Percentiles rank a stretch among this genome's conserved stretches.
Conservation (phyloP, 2,329 filamentous ascomycete genomes). For the Drechslerella stenobrocha region DNA sequence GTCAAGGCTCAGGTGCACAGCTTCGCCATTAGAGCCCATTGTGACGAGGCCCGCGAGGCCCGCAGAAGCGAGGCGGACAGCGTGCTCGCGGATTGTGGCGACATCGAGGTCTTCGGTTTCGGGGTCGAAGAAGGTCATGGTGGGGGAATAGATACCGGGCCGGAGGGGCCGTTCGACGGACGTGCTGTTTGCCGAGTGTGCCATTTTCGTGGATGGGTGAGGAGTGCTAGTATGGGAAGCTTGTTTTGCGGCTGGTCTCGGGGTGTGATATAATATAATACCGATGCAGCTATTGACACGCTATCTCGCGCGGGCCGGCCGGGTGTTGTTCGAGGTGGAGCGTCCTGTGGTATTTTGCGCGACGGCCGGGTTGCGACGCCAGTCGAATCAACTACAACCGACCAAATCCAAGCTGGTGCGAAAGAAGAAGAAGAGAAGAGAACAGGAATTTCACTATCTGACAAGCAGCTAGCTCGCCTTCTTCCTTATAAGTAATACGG, state of each 20-base stretch:
- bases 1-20: conserved; percentile 72
- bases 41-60: conserved; percentile 75
- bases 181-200: conserved; percentile 30
- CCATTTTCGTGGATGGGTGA: conserved; percentile 28
- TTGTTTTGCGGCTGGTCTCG: no score
- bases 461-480: no score
- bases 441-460: background rate
- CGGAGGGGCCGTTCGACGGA: conserved; percentile 49
- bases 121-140: conserved; percentile 71
- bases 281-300: no score
- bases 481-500: conserved; percentile 2
- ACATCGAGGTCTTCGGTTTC: conserved; percentile 69
- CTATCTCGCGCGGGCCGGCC: background rate
- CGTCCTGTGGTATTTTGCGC: conserved; percentile 5
- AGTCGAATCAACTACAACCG: no score
- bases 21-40: conserved; percentile 81
- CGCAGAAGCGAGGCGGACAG: conserved; percentile 70
- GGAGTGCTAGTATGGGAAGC: no score
- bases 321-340: background rate
- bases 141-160: conserved; percentile 70
- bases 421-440: conserved; percentile 6
- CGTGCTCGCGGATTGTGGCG: conserved; percentile 64
- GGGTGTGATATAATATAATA: no score
- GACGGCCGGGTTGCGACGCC: conserved; percentile 2
- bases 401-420: no score